phyloP scores from a whole-genome alignment of 1,139 yeast genomes.

The Yamadazyma sp. region DNA sequence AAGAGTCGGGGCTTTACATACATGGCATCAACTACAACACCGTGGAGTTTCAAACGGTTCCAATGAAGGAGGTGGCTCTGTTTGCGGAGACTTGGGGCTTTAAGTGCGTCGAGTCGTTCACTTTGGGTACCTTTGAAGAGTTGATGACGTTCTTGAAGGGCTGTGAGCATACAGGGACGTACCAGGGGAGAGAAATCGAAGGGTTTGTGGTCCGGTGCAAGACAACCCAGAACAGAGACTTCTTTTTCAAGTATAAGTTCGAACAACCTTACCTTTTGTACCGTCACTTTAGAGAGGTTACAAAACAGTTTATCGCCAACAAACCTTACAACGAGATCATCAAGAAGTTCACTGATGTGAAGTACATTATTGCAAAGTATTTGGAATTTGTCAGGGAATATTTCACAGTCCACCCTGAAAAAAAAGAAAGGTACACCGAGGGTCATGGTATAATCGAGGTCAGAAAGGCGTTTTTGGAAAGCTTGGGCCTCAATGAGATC shows the following conservation, averaged over 20 bases:
- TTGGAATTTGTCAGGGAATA: constrained; percentile 51
- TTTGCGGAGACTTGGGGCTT: constrained; percentile 80
- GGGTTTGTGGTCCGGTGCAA: constrained; percentile 87
- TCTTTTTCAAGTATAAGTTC: constrained; percentile 89
- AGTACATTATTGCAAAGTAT: constrained; percentile 63
- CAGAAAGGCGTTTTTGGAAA: constrained; percentile 60
- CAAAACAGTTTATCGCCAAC: constrained; percentile 55
- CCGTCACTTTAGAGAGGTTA: constrained; percentile 86
- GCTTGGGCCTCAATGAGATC: constrained; percentile 28
- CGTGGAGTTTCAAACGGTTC: constrained; percentile 61
- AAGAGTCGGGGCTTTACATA: constrained; percentile 76
- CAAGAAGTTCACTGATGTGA: constrained; percentile 48
- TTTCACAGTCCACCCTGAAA: constrained; percentile 42
- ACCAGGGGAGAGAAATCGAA: constrained; percentile 73
- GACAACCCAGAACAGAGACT: constrained; percentile 26
- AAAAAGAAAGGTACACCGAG: constrained; percentile 45
- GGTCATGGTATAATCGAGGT: constrained; percentile 77
- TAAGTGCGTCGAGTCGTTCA: constrained; percentile 49
- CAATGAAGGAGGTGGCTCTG: constrained; percentile 55
- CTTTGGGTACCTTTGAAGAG: constrained; percentile 33
- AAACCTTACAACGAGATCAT: constrained; percentile 41
- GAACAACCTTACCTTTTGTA: constrained; percentile 93
- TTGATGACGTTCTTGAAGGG: constrained; percentile 54
- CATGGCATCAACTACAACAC: constrained; percentile 84
- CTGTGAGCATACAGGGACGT: constrained; percentile 68